phyloP scores from a whole-genome alignment of 345 rosid genomes.

The Odontarrhena argentea region DNA sequence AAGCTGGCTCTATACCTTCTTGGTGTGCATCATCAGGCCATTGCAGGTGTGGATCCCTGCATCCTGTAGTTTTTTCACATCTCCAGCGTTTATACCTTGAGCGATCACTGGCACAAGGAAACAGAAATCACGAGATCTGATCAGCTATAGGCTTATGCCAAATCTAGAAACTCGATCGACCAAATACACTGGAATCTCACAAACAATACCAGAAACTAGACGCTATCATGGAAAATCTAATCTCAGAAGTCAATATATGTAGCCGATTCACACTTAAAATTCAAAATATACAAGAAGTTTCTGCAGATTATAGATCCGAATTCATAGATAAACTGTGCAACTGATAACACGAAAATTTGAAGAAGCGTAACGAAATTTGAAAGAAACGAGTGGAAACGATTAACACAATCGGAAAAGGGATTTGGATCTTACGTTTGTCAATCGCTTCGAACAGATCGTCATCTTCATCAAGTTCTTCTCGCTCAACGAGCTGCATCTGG shows the following conservation, averaged over 20 bases:
- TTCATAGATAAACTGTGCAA: background rate
- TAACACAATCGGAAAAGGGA: background rate
- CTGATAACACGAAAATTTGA: background rate
- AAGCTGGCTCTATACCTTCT: conserved; percentile 54
- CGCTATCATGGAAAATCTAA: conserved; percentile 1
- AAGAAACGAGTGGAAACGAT: background rate
- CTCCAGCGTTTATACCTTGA: conserved; percentile 92
- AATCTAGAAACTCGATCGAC: conserved; percentile 8
- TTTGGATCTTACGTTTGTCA: conserved; percentile 56
- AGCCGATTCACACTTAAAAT: conserved; percentile 10
- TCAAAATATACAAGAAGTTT: background rate
- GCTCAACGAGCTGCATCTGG: conserved; percentile 74
- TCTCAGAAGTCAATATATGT: background rate
- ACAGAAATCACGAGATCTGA: background rate
- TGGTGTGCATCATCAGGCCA: conserved; percentile 97
- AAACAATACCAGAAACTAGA: background rate
- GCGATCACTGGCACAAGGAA: conserved; percentile 53
- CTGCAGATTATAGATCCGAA: background rate
- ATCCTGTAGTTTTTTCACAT: conserved; percentile 88
- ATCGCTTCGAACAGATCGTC: conserved; percentile 77
- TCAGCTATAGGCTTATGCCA: conserved; percentile 17
- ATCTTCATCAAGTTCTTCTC: conserved; percentile 68
- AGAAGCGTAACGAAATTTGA: background rate
- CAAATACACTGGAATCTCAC: conserved; percentile 8
- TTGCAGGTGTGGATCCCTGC: conserved; percentile 96